Base-by-base conservation (phyloP, 768 basidiomycete species). In the Antrodiella citrinella region DNA sequence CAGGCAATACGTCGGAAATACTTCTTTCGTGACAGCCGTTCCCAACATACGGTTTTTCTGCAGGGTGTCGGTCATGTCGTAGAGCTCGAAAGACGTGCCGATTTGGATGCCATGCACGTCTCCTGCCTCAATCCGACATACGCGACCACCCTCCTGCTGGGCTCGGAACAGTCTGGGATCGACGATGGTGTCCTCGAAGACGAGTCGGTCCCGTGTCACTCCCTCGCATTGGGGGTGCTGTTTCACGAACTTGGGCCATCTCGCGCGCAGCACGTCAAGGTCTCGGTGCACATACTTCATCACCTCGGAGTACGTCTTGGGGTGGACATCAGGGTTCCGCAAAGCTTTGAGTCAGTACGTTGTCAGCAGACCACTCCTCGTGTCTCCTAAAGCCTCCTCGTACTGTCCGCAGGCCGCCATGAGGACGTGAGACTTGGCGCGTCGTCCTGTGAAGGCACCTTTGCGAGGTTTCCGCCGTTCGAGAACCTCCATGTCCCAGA, bases 151-250 rank as follows among this genome's bases (percentile, higher is more conserved):
- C 23, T 12, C 13, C 7, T 15, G 30, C 15, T 35, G 7, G 15
- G 7, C 7, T 15, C 30, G 7, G 30, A 35, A 35, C 30, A 35
- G 30, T 15, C 30, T 7, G 7, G 7, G 30, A 25, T 41, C 39
- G 20, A n/a, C 40, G 13, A 22, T 35, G 4, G 40, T 43, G 13
- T 40, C 40, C 23, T 49, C 48, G 39, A 49, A 49, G 12, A 49
- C 48, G 22, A 49, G 40, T 30, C 48, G 35, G 23, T 49, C 48
- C 12, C 48, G 48, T 4, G 38, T 30, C 10, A 49, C 39, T 15
- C 48, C 48, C 23, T 49, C 48, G 39, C 48, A 49, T 25, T 49
- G 48, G 4, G 48, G 48, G 21, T 42, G 48, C 21, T 49, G 48
- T 13, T 23, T 22, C 9, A 49, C 42, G 19, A 49, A 41, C 22